Evolutionary conservation across 768 basidiomycete species (phyloP), one percentile per base, ranked within the genome.

Genomic region (Paxillus rubicundulus): DNA sequence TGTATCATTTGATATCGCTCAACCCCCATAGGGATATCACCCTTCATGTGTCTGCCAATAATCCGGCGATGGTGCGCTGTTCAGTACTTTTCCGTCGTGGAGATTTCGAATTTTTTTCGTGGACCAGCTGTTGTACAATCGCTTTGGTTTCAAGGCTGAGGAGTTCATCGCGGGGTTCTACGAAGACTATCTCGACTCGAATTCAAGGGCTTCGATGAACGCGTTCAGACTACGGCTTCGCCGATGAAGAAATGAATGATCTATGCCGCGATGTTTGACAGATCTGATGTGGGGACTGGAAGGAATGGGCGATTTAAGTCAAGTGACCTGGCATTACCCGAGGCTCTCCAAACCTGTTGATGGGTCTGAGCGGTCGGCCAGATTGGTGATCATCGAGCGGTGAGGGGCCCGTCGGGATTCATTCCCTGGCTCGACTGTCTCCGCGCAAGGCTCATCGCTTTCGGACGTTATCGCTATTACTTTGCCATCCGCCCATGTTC

Each of bases 81-180:
- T 27, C 4, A 5, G 4, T 33, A 4, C 3, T 34, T 3, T 28
- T 32, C 12, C 33, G 38, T 33, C 2, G 7, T 34, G 28, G 49
- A 27, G 37, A 33, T 34, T 14, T 47, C 20, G 37, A 12, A 56
- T 17, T 44, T 16, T 52, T 37, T 24, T 51, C 1, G 20, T 32
- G 33, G 2, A 54, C 9, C 8, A 90, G 89, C 70, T 91, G 4
- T 67, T 92, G 16, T 92, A 92, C 70, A 92, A 92, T 56, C 84
- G 82, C 45, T 91, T 92, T 60, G 89, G 90, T 24, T 91, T 92
- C 77, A 92, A 92, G 59, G 86, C 87, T 0, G 89, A 92, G 69
- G 88, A 87, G 62, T 91, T 91, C 53, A 77, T 92, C 18, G 82
- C 81, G 18, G 87, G 86, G 17, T 92, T 92, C 61, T 92, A 92